phyloP scores from a whole-genome alignment of 177 flowering plant genomes.

The Telopea speciosissima region DNA sequence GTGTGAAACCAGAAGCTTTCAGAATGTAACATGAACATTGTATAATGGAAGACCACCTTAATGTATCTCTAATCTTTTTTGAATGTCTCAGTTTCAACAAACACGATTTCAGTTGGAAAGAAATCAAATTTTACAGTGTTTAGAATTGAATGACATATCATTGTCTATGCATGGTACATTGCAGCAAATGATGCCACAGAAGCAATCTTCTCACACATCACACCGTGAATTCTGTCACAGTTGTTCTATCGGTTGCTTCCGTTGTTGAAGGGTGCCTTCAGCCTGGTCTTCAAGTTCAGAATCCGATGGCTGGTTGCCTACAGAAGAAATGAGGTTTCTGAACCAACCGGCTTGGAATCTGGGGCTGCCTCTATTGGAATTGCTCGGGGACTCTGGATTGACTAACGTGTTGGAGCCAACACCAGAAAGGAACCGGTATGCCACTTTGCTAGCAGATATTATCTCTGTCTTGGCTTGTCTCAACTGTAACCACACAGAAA shows the following conservation, averaged over 20 bases:
- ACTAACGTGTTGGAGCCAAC: conserved; percentile 35
- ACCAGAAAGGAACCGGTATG: conserved; percentile 67
- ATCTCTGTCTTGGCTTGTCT: conserved; percentile 96
- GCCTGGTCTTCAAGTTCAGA: conserved; percentile 41
- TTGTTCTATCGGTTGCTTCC: conserved; percentile 17
- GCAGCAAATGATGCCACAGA: neutral
- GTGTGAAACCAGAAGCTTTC: conserved; percentile 8
- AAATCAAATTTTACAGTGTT: conserved; percentile 16
- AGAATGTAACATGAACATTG: conserved; percentile 9
- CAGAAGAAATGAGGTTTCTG: conserved; percentile 51
- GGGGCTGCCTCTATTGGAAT: conserved; percentile 46
- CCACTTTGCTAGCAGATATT: conserved; percentile 88
- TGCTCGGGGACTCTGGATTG: conserved; percentile 43
- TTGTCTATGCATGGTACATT: conserved; percentile 2
- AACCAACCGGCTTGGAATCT: conserved; percentile 74
- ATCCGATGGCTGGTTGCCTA: conserved; percentile 57
- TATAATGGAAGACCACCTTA: neutral
- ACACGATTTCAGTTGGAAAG: neutral
- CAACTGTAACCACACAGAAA: conserved; percentile 40
- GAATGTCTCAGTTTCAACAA: conserved; percentile 2
- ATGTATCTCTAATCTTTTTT: conserved; percentile 5
- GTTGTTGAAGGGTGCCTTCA: conserved; percentile 24
- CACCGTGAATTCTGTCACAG: conserved; percentile 22
- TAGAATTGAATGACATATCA: conserved; percentile 18
- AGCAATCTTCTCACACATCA: conserved; percentile 12